These are phyloP conservation scores for Melampsora occidentalis DNA, from an alignment of 1,284 basidiomycete genomes.

Conservation along the genomic window DNA sequence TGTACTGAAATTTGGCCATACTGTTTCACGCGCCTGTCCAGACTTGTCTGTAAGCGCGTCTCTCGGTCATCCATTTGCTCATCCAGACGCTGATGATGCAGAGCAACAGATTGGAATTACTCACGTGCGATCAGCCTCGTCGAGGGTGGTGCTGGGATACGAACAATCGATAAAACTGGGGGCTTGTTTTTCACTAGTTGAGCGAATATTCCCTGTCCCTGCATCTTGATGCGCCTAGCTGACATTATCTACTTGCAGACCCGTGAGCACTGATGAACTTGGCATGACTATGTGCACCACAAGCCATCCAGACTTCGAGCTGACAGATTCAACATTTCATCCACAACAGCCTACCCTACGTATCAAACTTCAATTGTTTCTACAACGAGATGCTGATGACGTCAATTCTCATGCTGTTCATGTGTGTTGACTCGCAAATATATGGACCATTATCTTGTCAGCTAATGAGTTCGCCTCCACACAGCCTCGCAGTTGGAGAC, in stretches of 20 bases:
- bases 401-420: slow-evolving; percentile 36
- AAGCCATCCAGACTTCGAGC: too few species aligned
- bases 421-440: slow-evolving; percentile 11
- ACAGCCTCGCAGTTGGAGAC: slow-evolving; percentile 35
- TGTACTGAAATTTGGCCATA: neutral
- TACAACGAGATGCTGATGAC: slow-evolving; percentile 44
- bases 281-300: too few species aligned
- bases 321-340: too few species aligned
- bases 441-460: neutral
- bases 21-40: neutral
- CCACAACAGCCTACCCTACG: slow-evolving; percentile 33
- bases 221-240: neutral
- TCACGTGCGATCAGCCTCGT: slow-evolving; percentile 28
- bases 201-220: neutral
- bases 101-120: slow-evolving; percentile 37
- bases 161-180: slow-evolving; percentile 33
- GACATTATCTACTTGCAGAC: too few species aligned
- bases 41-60: neutral
- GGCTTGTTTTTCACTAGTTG: slow-evolving; percentile 42
- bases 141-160: slow-evolving; percentile 19
- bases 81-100: neutral
- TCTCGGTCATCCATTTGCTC: neutral
- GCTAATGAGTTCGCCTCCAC: neutral
- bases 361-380: slow-evolving; percentile 37
- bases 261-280: too few species aligned